Base-by-base conservation (phyloP, 148 eudicot species). In the Chenopodium album region DNA sequence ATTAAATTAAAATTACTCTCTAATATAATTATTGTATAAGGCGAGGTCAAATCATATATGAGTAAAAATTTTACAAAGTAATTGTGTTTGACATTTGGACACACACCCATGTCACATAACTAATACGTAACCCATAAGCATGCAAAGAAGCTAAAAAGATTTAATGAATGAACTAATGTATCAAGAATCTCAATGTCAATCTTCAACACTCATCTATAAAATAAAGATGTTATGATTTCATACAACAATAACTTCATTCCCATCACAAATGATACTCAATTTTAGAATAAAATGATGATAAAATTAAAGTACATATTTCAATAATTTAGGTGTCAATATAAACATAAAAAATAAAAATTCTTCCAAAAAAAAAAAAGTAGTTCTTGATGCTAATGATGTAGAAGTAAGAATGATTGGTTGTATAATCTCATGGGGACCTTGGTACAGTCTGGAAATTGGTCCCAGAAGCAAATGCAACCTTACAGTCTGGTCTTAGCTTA, bases 381-480 rank as follows among this genome's bases (percentile, higher is more conserved):
- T 67, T 67, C 71, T 67, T 67, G 8, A 10, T 9, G 37, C 19
- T 52, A 78, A 47, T 78, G 73, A 46, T 71, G 67, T 11, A 50
- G 4, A 59, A 76, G 69, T 67, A 23, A 68, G 66, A 56, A 77
- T 82, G 77, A 82, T 77, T 82, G 80, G 60, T 28, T 69, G 64
- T 59, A 50, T 82, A 47, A 76, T 34, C 60, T 14, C 2, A 67
- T 32, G 62, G 79, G 68, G 77, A 22, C 80, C 80, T 60, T 29
- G 78, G 62, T 31, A 83, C 82, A 83, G 85, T 83, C 81, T 83
- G 85, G 78, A 83, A 71, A 78, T 72, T 22, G 72, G 78, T 26
- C 81, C 81, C 81, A 78, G 22, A 14, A 3, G 6, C 64, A 78
- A 65, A 50, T 72, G 74, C 78, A 83, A 63, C 74, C 82, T 78